Conservation (phyloP, 2,329 filamentous ascomycete genomes). For the Aspergillus sp. region DNA sequence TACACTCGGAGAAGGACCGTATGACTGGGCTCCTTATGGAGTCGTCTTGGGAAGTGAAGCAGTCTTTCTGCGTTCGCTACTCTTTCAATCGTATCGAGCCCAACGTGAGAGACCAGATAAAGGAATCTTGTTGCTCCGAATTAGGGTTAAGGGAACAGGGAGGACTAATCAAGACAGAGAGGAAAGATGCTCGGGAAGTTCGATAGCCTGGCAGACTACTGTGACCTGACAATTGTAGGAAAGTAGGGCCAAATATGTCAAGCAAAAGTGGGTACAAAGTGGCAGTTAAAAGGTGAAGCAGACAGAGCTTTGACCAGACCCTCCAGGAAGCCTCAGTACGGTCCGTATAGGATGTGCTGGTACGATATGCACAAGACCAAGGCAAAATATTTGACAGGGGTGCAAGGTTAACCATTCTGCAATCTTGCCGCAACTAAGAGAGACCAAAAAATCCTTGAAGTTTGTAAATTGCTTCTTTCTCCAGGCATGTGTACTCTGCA, state of each 20-base stretch:
- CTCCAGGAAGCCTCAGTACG: constrained; percentile 10
- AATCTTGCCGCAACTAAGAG: constrained; percentile 15
- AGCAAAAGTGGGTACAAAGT: constrained; percentile 7
- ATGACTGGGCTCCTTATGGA: not conserved
- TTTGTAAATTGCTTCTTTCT: constrained; percentile 7
- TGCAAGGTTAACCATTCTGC: constrained; percentile 24
- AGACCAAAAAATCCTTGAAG: constrained; percentile 27
- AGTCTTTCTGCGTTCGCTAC: not conserved
- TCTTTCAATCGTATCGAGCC: not conserved
- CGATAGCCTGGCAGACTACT: not conserved
- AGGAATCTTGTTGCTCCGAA: not conserved
- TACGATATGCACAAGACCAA: constrained; percentile 33
- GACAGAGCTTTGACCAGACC: not conserved
- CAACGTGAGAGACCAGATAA: not conserved
- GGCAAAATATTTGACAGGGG: constrained; percentile 19
- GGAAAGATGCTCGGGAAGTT: not conserved
- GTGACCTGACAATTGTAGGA: not conserved
- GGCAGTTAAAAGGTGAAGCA: constrained; percentile 11
- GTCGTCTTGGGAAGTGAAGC: not conserved
- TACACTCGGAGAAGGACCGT: not conserved
- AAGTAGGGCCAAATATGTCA: not conserved
- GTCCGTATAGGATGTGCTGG: constrained; percentile 20
- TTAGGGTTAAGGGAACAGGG: not conserved
- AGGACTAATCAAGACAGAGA: not conserved
- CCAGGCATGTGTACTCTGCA: not conserved